Conservation (phyloP, 1,284 basidiomycete genomes). For the Trametes hirsuta region DNA sequence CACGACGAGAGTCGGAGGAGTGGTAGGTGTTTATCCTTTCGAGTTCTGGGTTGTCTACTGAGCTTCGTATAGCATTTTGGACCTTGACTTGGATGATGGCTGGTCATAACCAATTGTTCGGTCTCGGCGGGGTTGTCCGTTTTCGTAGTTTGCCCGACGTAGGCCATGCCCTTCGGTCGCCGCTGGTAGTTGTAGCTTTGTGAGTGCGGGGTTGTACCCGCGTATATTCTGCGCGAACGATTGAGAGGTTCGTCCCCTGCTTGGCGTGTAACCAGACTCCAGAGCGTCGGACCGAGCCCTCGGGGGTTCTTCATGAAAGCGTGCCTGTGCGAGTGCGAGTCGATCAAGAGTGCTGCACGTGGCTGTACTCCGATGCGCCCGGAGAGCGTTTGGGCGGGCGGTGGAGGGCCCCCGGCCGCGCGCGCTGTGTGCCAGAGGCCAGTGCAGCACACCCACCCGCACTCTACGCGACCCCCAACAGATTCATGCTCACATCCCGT, state of each 20-base stretch:
- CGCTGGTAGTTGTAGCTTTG: too few relatives aligned
- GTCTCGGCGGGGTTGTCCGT: not conserved
- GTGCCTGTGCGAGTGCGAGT: not conserved
- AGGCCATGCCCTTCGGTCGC: not conserved
- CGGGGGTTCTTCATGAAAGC: not conserved
- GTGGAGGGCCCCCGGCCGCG: constrained; percentile 5
- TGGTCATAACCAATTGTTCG: constrained; percentile 8
- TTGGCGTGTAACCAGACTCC: too few relatives aligned
- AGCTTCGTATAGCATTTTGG: constrained; percentile 12
- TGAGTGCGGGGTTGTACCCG: too few relatives aligned
- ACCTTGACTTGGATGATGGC: constrained; percentile 18
- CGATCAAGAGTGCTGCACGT: constrained; percentile 8
- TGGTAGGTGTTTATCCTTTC: constrained; percentile 48
- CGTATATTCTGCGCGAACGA: too few relatives aligned
- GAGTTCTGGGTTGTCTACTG: not conserved
- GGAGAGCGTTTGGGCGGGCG: not conserved
- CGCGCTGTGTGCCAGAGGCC: not conserved
- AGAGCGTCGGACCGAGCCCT: too few relatives aligned
- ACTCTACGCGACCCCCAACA: not conserved
- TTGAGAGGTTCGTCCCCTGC: too few relatives aligned
- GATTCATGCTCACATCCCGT: constrained; percentile 12
- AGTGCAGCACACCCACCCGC: not conserved
- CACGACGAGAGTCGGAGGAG: constrained; percentile 76
- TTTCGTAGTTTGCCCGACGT: not conserved
- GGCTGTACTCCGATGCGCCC: constrained; percentile 15